Evolutionary conservation across 208 protist genomes (phyloP), one percentile per base, ranked within the genome.

Genomic region (Trypanosoma lewisi): DNA sequence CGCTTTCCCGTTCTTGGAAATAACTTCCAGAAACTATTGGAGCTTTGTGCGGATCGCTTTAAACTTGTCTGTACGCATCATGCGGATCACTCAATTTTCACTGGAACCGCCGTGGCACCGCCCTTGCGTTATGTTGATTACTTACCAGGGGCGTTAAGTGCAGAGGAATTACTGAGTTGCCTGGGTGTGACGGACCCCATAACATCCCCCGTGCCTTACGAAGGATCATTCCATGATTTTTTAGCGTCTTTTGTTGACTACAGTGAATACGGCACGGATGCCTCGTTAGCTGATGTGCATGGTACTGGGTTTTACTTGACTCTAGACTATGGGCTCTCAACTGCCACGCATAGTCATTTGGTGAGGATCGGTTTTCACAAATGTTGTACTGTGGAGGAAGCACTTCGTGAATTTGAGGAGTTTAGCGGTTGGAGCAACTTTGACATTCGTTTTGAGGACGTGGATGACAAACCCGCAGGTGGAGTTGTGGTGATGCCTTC

Each of bases 51-150:
- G 5, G 69, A 69, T 9, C 84, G 85, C 19, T 94, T 86, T 55
- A 42, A 50, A 1, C 73, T 94, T 11, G 47, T 75, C 8, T 88
- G 75, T 73, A 68, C 55, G 30, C 74, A 90, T 45, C 30, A 67
- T 14, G 72, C 75, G 12, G 70, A 80, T 47, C 72, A 73, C 23
- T 85, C 82, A 7, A 42, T 86, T 44, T 73, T 94, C 14, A 66
- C 56, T 19, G 88, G 88, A 55, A 71, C 73, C 27, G 82, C 78
- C 12, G 54, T 75, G n/a, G 80, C 89, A 71, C 88, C 88, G 6
- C 58, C 89, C 45, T 70, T 94, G 50, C 84, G 83, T n/a, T 92
- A 94, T 68, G 74, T 79, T 19, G 88, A 94, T 54, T 94, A 87
- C 70, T 60, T 94, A 11, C 88, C 84, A 21, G 83, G 88, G 21